Evolutionary conservation across 2,329 filamentous ascomycete genomes (phyloP).

Genomic region (Aspergillus sp.): DNA sequence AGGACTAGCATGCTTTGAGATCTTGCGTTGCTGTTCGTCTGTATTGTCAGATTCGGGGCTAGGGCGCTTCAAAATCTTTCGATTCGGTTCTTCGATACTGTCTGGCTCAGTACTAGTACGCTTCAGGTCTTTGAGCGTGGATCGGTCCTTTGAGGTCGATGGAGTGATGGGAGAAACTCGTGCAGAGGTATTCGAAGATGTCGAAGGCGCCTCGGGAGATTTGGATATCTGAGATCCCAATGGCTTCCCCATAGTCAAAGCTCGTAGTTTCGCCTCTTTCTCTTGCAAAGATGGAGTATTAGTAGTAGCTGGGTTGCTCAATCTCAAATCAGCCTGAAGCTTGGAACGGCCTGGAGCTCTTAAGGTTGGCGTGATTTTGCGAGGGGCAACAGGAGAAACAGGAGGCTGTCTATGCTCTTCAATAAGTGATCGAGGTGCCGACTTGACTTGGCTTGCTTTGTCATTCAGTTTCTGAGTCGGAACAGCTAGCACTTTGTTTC

Average conservation of each 20-base stretch:
- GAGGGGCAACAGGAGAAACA: constrained; percentile 11
- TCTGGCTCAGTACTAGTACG: not conserved
- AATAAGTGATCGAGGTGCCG: constrained; percentile 35
- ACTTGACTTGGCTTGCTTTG: constrained; percentile 29
- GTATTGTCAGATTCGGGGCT: not conserved
- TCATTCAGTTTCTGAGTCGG: constrained; percentile 37
- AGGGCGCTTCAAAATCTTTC: not conserved
- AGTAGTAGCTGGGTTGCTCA: not conserved
- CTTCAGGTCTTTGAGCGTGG: not conserved
- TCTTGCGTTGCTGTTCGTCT: not conserved
- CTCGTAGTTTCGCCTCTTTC: constrained; percentile 23
- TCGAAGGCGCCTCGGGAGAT: not conserved
- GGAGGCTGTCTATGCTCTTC: constrained; percentile 31
- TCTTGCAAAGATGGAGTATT: not conserved
- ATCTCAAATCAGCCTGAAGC: not conserved
- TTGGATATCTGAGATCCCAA: constrained; percentile 3
- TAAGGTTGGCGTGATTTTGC: constrained; percentile 7
- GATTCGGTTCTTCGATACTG: not conserved
- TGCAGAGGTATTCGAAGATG: not conserved
- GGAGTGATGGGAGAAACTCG: not conserved
- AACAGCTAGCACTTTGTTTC: constrained; percentile 28
- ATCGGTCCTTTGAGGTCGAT: not conserved
- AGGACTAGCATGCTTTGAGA: constrained; percentile 1
- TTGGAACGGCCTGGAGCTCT: constrained; percentile 1
- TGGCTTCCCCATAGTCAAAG: constrained; percentile 21